A percentile compares a stretch with the other conserved stretches of the same genome.
phyloP scores from a whole-genome alignment of 2,329 filamentous ascomycete species.

The Trichocomaceae sp. region DNA sequence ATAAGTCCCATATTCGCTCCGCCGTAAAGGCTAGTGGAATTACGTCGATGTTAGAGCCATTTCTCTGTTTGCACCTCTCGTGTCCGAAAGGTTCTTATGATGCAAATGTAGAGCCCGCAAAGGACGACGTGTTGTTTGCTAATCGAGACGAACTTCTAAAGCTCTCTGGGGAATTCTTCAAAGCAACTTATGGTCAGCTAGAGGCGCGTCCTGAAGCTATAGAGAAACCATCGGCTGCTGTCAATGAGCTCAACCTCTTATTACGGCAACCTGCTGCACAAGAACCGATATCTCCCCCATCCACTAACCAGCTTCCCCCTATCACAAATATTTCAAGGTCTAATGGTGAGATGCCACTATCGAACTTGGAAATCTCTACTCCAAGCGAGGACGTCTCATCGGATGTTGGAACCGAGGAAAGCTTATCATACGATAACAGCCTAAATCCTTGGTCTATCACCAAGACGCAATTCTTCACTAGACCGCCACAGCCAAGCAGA shows the following conservation, averaged over 20 bases:
- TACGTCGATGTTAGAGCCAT: slow-evolving; percentile 44
- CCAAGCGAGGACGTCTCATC: neutral
- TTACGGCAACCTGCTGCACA: slow-evolving; percentile 16
- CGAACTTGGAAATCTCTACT: neutral
- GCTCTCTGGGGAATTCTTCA: slow-evolving; percentile 41
- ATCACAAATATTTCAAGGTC: neutral
- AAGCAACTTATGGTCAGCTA: slow-evolving; percentile 29
- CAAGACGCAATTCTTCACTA: slow-evolving; percentile 23
- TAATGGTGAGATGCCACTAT: neutral
- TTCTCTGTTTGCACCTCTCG: slow-evolving; percentile 49
- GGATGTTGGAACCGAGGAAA: neutral
- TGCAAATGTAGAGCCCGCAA: slow-evolving; percentile 57
- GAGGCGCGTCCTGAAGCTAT: slow-evolving; percentile 3
- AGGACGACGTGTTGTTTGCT: slow-evolving; percentile 57
- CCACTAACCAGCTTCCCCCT: neutral
- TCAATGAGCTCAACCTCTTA: slow-evolving; percentile 18
- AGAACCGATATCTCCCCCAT: slow-evolving; percentile 3
- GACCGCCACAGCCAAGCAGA: slow-evolving; percentile 6
- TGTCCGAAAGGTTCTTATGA: slow-evolving; percentile 54
- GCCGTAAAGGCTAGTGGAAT: slow-evolving; percentile 17
- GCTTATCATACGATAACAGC: slow-evolving; percentile 10
- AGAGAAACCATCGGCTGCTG: neutral
- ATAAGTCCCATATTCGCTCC: slow-evolving; percentile 45
- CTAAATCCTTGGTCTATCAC: slow-evolving; percentile 34
- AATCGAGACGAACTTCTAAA: slow-evolving; percentile 40